A percentile compares a stretch with the other conserved stretches of the same genome.
phyloP scores from a whole-genome alignment of 2,329 filamentous ascomycete genomes.

The Chaetomium sp. region DNA sequence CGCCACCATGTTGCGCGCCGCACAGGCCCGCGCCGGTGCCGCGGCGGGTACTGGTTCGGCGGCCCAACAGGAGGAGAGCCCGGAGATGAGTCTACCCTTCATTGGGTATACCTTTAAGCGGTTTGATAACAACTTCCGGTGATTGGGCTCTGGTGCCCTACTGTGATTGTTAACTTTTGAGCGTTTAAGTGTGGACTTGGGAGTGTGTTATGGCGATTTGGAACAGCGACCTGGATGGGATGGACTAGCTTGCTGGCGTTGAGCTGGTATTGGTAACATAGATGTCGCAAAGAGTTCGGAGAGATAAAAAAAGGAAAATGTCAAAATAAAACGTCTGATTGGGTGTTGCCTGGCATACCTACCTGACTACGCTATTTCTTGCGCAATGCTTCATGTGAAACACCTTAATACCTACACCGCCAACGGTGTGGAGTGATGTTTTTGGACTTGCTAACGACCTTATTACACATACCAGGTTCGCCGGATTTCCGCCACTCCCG shows the following conservation, averaged over 20 bases:
- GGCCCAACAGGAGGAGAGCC: conserved; percentile 62
- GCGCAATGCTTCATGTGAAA: no score
- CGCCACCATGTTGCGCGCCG: conserved; percentile 76
- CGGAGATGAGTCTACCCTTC: conserved; percentile 93
- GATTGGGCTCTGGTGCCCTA: conserved; percentile 18
- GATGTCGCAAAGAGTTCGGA: no score
- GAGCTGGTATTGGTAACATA: background rate
- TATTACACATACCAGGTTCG: no score
- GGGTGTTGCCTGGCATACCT: no score
- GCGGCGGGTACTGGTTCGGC: background rate
- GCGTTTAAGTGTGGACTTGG: no score
- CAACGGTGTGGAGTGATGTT: no score
- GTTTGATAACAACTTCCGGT: conserved; percentile 69
- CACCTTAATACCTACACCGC: no score
- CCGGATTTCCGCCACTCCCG: no score
- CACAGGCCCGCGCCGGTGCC: conserved; percentile 59
- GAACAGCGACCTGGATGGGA: background rate
- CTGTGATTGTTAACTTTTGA: background rate
- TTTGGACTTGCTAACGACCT: no score
- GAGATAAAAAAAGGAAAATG: no score
- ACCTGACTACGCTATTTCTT: no score
- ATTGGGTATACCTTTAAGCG: conserved; percentile 98
- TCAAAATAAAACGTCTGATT: no score
- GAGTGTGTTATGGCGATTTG: background rate
- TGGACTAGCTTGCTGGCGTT: background rate